Evolutionary conservation across 169 alveolate species (phyloP), one percentile per base, ranked within the genome.

Genomic region (Neospora caninum): DNA sequence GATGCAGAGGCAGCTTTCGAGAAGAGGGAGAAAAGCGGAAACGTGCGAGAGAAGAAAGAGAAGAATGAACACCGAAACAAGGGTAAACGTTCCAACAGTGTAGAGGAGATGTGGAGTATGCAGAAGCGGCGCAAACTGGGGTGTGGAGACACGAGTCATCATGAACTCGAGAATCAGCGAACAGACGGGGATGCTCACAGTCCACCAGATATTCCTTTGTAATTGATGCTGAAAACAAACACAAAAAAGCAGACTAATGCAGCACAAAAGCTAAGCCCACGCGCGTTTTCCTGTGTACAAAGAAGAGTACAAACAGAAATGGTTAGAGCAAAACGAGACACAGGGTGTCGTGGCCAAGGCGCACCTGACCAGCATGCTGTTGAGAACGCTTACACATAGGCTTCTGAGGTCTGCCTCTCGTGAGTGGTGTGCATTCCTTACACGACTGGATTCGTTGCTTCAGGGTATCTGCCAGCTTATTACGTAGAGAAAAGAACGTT

Each of bases 41-140:
- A 73, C 42, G 84, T 36, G 84, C 9, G 84, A 73, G 31, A 73
- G 49, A 18, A 73, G 16, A 13, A 31, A 31, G 49, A 73, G 84
- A 18, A 73, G 84, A 16, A 2, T 16, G 43, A 73, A 73, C 2
- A 73, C 45, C 38, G 25, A 6, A 13, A 73, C 84, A 18, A 73
- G 84, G 20, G 84, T 36, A 22, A 73, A 73, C 84, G 84, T 73
- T 13, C 84, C 84, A 2, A 31, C 39, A 31, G 84, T 73, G 20
- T 73, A 73, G 84, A 73, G 49, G 43, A 73, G 84, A 10, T 73
- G 84, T n/a, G 84, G 84, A 13, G 84, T 73, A n/a, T n/a, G 84
- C 27, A n/a, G 20, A 73, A 22, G 43, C 1, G 84, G 84, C 39
- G 84, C 22, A 73, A 73, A 73, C 42, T 36, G 39, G 22, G 84